Percentiles rank a stretch among this genome's conserved stretches.
These are phyloP conservation scores for Tephrocybe sp. DNA, from an alignment of 768 basidiomycete genomes.

Conservation along the genomic window DNA sequence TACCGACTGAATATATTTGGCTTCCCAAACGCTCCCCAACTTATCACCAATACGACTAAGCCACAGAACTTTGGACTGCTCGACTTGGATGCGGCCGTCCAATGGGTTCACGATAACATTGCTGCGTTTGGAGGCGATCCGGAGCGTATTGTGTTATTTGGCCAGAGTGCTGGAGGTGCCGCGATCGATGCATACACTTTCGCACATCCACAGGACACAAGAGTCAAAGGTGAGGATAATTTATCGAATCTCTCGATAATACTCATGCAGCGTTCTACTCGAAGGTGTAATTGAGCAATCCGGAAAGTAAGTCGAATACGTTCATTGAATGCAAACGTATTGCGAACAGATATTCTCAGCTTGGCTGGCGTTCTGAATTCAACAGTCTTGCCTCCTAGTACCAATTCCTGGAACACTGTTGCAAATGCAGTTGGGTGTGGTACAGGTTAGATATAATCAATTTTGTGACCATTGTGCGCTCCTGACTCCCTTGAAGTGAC, in stretches of 20 bases:
- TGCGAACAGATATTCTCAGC: not conserved
- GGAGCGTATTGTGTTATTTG: conserved; percentile 33
- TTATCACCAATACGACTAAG: conserved; percentile 18
- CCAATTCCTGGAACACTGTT: conserved; percentile 29
- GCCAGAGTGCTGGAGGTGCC: conserved; percentile 35
- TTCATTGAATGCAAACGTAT: not conserved
- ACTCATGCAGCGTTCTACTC: too few species aligned
- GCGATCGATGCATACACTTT: conserved; percentile 34
- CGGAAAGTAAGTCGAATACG: conserved; percentile 28
- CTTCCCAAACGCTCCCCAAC: conserved; percentile 37
- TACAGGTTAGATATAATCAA: conserved; percentile 21
- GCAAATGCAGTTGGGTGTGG: conserved; percentile 33
- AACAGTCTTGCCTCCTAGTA: conserved; percentile 10
- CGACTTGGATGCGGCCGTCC: conserved; percentile 38
- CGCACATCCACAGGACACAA: conserved; percentile 31
- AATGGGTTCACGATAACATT: conserved; percentile 49
- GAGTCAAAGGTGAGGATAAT: conserved; percentile 17
- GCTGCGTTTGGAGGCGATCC: conserved; percentile 42
- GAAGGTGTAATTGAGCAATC: conserved; percentile 34
- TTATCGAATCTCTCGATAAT: too few species aligned
- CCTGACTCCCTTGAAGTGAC: conserved; percentile 14
- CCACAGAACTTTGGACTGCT: conserved; percentile 39
- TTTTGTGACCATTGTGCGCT: not conserved
- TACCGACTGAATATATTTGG: conserved; percentile 40
- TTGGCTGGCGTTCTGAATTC: conserved; percentile 9